These are phyloP conservation scores for Exsudoporus floridanus DNA, from an alignment of 1,284 basidiomycete species.

Conservation along the genomic window DNA sequence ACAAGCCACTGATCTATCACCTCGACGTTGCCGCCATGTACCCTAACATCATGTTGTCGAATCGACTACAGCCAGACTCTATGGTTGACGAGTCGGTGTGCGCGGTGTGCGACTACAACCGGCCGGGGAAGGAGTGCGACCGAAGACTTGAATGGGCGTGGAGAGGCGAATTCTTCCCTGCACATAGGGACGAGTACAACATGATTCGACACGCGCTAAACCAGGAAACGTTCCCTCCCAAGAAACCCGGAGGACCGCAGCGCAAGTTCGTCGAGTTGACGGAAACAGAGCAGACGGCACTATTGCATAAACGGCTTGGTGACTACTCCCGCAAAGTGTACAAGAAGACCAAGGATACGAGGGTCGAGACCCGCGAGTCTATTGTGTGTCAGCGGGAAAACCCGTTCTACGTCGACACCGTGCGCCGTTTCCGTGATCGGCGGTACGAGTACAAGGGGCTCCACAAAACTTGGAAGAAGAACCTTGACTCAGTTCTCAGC, in stretches of 20 bases:
- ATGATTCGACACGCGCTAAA: slow-evolving; percentile 98
- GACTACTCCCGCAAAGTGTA: slow-evolving; percentile 99
- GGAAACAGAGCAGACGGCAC: slow-evolving; percentile 84
- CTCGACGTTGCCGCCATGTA: slow-evolving; percentile 99
- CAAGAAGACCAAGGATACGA: slow-evolving; percentile 99
- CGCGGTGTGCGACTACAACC: slow-evolving; percentile 98
- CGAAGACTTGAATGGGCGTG: slow-evolving; percentile 97
- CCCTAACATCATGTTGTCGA: slow-evolving; percentile 99
- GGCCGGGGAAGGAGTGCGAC: slow-evolving; percentile 95
- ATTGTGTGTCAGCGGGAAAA: slow-evolving; percentile 99
- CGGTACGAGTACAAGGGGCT: slow-evolving; percentile 99
- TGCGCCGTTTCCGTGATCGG: slow-evolving; percentile 95
- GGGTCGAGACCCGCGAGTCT: slow-evolving; percentile 89
- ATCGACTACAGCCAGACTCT: slow-evolving; percentile 97
- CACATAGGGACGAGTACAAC: slow-evolving; percentile 96
- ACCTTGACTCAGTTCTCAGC: slow-evolving; percentile 74
- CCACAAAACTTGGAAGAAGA: slow-evolving; percentile 99
- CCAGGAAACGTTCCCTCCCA: slow-evolving; percentile 90
- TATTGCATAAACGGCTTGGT: slow-evolving; percentile 95
- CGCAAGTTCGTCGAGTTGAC: slow-evolving; percentile 86
- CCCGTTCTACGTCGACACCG: slow-evolving; percentile 99
- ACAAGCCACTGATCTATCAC: slow-evolving; percentile 97
- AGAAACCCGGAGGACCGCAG: slow-evolving; percentile 68
- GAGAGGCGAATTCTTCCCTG: slow-evolving; percentile 98
- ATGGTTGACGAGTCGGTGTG: slow-evolving; percentile 96